phyloP scores from a whole-genome alignment of 805 yeast genomes.

The Starmerella vitae region DNA sequence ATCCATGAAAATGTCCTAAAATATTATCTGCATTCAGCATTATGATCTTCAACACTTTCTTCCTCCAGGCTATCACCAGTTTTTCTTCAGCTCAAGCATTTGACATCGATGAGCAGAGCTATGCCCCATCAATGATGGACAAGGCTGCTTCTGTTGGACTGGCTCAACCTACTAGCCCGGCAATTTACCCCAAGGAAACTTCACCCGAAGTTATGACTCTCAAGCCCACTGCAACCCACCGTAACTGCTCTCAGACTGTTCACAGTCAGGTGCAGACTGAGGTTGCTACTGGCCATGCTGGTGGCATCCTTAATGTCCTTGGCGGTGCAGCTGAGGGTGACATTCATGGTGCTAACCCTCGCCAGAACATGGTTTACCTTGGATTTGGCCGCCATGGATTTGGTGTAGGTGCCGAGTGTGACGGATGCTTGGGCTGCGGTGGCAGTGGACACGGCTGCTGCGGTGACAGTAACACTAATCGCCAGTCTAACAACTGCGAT shows the following conservation, averaged over 20 bases:
- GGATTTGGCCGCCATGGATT: slow-evolving; percentile 10
- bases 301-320: slow-evolving; percentile 1
- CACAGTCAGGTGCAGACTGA: no score
- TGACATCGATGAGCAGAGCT: not conserved
- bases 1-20: no score
- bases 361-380: slow-evolving; percentile 14
- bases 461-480: not conserved
- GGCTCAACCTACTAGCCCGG: slow-evolving; percentile 7
- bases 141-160: slow-evolving; percentile 3
- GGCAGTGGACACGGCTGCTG: slow-evolving; percentile 1
- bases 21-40: no score
- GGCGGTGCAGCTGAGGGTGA: slow-evolving; percentile 11
- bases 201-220: not conserved
- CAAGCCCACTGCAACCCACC: not conserved
- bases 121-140: not conserved
- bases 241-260: not conserved
- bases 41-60: no score
- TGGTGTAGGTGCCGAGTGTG: slow-evolving; percentile 4
- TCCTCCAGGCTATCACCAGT: not conserved
- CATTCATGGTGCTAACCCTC: slow-evolving; percentile 10
- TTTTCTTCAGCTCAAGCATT: not conserved
- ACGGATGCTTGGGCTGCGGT: not conserved
- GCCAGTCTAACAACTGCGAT: not conserved
- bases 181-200: not conserved
- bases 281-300: not conserved